A percentile compares a stretch with the other conserved stretches of the same genome.
Evolutionary conservation across 108 stramenopile genomes (phyloP).

Genomic region (Heterococcus sp.): DNA sequence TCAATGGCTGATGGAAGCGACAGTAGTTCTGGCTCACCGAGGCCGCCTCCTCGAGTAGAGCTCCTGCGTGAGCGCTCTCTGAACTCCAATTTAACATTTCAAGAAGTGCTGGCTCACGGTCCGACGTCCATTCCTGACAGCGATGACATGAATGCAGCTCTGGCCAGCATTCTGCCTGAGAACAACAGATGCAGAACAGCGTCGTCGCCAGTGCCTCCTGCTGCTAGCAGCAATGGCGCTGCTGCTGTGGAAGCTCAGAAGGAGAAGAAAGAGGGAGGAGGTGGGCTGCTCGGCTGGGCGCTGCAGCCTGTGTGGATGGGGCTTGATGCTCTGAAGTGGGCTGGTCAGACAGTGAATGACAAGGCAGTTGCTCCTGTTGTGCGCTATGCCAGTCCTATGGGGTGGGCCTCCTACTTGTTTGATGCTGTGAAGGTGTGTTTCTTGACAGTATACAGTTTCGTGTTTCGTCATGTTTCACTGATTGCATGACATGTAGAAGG

Average conservation of each 20-base stretch:
- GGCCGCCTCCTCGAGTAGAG: too few species aligned
- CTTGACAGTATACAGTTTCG: too few species aligned
- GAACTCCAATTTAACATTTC: too few species aligned
- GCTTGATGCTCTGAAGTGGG: slow-evolving; percentile 44
- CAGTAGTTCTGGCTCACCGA: too few species aligned
- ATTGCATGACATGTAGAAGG: too few species aligned
- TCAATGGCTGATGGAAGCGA: too few species aligned
- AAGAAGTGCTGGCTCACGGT: background rate
- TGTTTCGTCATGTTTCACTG: too few species aligned
- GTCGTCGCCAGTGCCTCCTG: background rate
- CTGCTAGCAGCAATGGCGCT: too few species aligned
- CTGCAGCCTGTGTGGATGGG: slow-evolving; percentile 27
- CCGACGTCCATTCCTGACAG: slow-evolving; percentile 26
- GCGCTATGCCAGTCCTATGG: slow-evolving; percentile 23
- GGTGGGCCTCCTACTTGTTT: slow-evolving; percentile 4
- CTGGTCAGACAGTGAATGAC: slow-evolving; percentile 37
- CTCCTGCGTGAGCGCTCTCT: too few species aligned
- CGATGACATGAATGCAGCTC: slow-evolving; percentile 26
- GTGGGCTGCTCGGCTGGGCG: slow-evolving; percentile 22
- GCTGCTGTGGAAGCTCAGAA: background rate
- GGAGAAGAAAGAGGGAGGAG: background rate
- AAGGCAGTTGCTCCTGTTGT: slow-evolving; percentile 32
- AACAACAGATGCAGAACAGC: background rate
- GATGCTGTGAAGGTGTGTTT: slow-evolving; percentile 9
- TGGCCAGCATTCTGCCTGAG: slow-evolving; percentile 30